phyloP scores from a whole-genome alignment of 1,284 basidiomycete genomes.

The Xanthoconium separans region DNA sequence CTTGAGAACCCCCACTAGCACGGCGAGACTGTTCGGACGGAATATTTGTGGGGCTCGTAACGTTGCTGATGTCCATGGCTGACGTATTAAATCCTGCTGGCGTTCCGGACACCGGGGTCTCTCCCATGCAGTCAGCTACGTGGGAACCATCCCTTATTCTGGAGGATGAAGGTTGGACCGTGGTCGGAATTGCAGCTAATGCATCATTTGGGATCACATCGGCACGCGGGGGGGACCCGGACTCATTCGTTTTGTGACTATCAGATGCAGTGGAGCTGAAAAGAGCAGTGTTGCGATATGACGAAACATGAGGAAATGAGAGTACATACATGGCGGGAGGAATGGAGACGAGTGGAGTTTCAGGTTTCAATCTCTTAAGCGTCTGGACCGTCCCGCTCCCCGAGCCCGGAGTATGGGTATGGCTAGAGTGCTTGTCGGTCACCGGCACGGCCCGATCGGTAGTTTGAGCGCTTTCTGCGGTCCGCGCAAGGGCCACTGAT shows the following conservation, averaged over 20 bases:
- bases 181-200: neutral
- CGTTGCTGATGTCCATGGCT: slow-evolving; percentile 9
- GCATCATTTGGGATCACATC: neutral
- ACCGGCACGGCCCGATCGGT: slow-evolving; percentile 3
- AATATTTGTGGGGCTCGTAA: slow-evolving; percentile 24
- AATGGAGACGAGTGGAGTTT: slow-evolving; percentile 1
- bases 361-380: neutral
- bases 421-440: neutral
- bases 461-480: neutral
- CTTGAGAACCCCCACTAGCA: neutral
- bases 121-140: neutral
- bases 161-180: neutral
- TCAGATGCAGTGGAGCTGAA: slow-evolving; percentile 10
- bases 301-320: neutral
- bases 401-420: neutral
- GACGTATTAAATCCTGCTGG: slow-evolving; percentile 13
- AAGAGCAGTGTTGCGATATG: neutral
- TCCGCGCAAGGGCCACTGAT: neutral
- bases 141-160: neutral
- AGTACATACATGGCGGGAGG: neutral
- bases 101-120: neutral
- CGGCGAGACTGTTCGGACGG: neutral
- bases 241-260: slow-evolving; percentile 7
- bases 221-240: neutral
- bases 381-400: neutral